These are phyloP conservation scores for Dothideomycetes sp. DNA, from an alignment of 2,329 filamentous ascomycete species.

Conservation along the genomic window DNA sequence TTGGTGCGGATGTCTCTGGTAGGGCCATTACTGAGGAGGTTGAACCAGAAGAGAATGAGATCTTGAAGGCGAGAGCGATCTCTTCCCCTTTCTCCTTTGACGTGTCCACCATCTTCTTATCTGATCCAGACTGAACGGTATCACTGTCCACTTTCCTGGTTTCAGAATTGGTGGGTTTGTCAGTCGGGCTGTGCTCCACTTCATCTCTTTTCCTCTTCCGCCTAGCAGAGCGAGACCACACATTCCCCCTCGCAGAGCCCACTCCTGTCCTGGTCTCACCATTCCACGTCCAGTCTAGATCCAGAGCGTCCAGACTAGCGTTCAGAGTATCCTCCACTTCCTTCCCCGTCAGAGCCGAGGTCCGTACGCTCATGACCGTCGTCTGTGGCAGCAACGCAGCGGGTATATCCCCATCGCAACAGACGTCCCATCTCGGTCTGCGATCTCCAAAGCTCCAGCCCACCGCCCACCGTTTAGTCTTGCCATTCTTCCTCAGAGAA, in stretches of 20 bases:
- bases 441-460: slow-evolving; percentile 71
- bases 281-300: slow-evolving; percentile 58
- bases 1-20: too few species aligned
- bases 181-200: not conserved
- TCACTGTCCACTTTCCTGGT: not conserved
- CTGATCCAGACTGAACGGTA: not conserved
- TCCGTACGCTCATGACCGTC: slow-evolving; percentile 36
- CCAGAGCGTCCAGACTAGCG: slow-evolving; percentile 30
- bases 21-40: too few species aligned
- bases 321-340: slow-evolving; percentile 5
- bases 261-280: slow-evolving; percentile 41
- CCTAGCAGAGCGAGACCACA: slow-evolving; percentile 68
- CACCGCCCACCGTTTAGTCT: slow-evolving; percentile 76
- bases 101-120: not conserved
- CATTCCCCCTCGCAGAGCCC: slow-evolving; percentile 56
- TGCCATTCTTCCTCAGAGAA: slow-evolving; percentile 64
- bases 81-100: not conserved
- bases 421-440: slow-evolving; percentile 43
- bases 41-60: too few species aligned
- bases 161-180: not conserved
- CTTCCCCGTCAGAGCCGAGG: not conserved
- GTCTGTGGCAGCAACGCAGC: slow-evolving; percentile 29
- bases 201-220: slow-evolving; percentile 37
- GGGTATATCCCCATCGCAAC: slow-evolving; percentile 18
- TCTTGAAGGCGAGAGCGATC: slow-evolving; percentile 28